A percentile compares a stretch with the other conserved stretches of the same genome.
Evolutionary conservation across 2,329 filamentous ascomycete genomes (phyloP).

Genomic region (Monosporascus cannonballus): DNA sequence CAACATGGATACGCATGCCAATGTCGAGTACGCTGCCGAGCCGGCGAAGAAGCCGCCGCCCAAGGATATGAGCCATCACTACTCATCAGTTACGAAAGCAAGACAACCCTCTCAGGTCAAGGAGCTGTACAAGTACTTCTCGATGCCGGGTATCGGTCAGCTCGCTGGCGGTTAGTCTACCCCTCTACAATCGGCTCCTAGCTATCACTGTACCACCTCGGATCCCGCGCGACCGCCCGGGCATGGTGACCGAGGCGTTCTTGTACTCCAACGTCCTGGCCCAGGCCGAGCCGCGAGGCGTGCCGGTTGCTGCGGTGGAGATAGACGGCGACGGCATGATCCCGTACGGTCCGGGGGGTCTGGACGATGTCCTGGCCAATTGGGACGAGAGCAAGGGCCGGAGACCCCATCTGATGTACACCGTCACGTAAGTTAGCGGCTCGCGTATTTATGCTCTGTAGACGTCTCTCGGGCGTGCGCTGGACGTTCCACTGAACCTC

Average conservation of each 20-base stretch:
- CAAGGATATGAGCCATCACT: slow-evolving; percentile 73
- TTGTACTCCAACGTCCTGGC: slow-evolving; percentile 73
- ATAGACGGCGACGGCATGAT: slow-evolving; percentile 78
- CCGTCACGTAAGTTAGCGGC: slow-evolving; percentile 63
- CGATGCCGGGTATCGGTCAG: slow-evolving; percentile 56
- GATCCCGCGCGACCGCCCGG: slow-evolving; percentile 58
- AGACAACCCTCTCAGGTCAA: slow-evolving; percentile 66
- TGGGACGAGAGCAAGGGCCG: slow-evolving; percentile 74
- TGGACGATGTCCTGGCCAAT: slow-evolving; percentile 72
- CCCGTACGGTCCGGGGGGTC: slow-evolving; percentile 63
- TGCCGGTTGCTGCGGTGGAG: slow-evolving; percentile 67
- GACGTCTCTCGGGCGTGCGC: too few species aligned
- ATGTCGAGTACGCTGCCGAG: slow-evolving; percentile 9
- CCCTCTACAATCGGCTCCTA: neutral
- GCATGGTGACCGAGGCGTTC: slow-evolving; percentile 72
- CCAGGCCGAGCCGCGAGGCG: slow-evolving; percentile 58
- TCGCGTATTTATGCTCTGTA: too few species aligned
- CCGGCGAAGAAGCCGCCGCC: slow-evolving; percentile 39
- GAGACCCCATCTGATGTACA: slow-evolving; percentile 81
- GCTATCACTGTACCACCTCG: neutral
- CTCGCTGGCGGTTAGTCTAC: slow-evolving; percentile 48
- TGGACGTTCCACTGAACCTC: too few species aligned
- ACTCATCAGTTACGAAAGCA: slow-evolving; percentile 62
- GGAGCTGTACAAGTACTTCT: slow-evolving; percentile 79
- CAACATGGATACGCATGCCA: slow-evolving; percentile 13